Evolutionary conservation across 2,329 filamentous ascomycete species (phyloP).

Genomic region (Hysterium pulicare): DNA sequence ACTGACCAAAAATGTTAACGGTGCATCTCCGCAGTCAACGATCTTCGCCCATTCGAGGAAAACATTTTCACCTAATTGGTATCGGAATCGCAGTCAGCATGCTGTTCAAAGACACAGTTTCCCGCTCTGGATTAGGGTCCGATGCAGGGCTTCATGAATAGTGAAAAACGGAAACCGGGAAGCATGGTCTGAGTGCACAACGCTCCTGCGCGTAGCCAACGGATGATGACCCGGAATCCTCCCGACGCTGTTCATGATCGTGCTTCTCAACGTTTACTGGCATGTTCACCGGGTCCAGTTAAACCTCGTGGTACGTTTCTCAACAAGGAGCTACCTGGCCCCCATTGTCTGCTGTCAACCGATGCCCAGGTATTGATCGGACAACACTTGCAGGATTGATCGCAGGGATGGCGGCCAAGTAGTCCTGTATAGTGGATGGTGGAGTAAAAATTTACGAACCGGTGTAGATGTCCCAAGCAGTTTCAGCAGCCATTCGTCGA

Average conservation of each 20-base stretch:
- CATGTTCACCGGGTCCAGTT: too few relatives aligned
- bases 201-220: neutral
- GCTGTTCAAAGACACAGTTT: neutral
- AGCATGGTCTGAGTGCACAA: neutral
- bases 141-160: neutral
- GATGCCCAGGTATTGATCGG: neutral
- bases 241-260: neutral
- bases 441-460: constrained; percentile 28
- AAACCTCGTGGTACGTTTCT: neutral
- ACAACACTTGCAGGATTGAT: neutral
- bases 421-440: constrained; percentile 5
- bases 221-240: neutral
- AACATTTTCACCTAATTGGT: constrained; percentile 35
- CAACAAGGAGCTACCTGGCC: neutral
- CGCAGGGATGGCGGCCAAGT: neutral
- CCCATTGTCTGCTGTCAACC: neutral
- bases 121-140: neutral
- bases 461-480: constrained; percentile 49
- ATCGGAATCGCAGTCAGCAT: neutral
- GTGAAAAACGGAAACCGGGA: too few relatives aligned
- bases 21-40: constrained; percentile 55
- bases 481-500: constrained; percentile 42
- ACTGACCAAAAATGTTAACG: constrained; percentile 46
- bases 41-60: constrained; percentile 50
- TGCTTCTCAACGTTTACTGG: too few relatives aligned